A percentile compares a stretch with the other conserved stretches of the same genome.
Evolutionary conservation across 306 rosid genomes (phyloP).

Genomic region (Malus asiatica): DNA sequence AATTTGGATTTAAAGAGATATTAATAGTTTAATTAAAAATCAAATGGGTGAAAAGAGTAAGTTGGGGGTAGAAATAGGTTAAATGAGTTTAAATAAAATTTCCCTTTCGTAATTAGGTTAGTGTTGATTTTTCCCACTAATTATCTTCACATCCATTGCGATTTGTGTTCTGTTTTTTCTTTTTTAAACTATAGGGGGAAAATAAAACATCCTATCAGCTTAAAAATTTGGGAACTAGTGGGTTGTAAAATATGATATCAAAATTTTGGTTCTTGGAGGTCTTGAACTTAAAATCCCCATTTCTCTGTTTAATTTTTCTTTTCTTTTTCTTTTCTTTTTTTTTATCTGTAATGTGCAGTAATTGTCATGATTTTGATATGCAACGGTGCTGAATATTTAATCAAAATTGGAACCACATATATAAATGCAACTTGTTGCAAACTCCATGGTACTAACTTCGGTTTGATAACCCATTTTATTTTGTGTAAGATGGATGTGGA

Average conservation of each 20-base stretch:
- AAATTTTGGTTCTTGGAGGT: background rate
- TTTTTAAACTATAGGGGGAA: background rate
- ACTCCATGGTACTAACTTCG: background rate
- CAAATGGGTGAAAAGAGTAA: too few relatives aligned
- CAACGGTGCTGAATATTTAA: background rate
- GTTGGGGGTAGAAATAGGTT: too few relatives aligned
- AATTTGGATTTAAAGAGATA: too few relatives aligned
- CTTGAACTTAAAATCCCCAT: background rate
- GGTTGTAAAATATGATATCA: background rate
- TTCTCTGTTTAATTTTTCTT: background rate
- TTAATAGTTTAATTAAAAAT: too few relatives aligned
- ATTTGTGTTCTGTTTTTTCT: background rate
- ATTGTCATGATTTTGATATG: background rate
- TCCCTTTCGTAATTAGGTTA: background rate
- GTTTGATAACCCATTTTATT: background rate
- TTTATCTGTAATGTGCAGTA: background rate
- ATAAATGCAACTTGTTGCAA: background rate
- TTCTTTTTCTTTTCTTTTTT: background rate
- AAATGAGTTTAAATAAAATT: too few relatives aligned
- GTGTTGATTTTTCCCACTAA: background rate
- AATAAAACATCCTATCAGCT: background rate
- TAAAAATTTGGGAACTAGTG: background rate
- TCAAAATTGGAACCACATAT: background rate
- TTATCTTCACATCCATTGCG: background rate
- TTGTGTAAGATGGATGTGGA: too few relatives aligned